Conservation (phyloP, 1,139 yeast genomes). For the Protomyces macrosporus region DNA sequence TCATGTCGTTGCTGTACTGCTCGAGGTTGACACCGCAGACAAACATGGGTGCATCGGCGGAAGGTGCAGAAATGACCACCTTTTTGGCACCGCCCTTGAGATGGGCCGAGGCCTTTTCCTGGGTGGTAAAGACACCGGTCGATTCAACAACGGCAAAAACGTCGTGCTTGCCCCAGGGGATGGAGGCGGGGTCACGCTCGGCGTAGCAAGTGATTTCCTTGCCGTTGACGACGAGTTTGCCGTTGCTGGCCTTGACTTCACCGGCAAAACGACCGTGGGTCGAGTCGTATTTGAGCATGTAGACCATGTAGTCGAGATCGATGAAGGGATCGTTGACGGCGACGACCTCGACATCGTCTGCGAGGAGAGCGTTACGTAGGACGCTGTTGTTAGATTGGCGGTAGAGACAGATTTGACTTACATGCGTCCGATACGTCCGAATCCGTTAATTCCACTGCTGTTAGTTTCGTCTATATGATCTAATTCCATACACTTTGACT, state of each 20-base stretch:
- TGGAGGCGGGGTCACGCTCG: slow-evolving; percentile 70
- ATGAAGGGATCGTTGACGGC: slow-evolving; percentile 83
- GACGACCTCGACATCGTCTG: slow-evolving; percentile 67
- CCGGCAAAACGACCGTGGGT: slow-evolving; percentile 75
- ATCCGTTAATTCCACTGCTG: slow-evolving; percentile 34
- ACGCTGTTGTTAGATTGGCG: slow-evolving; percentile 34
- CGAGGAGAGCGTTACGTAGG: slow-evolving; percentile 65
- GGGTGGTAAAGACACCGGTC: slow-evolving; percentile 80
- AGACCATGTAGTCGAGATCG: slow-evolving; percentile 75
- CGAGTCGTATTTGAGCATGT: slow-evolving; percentile 85
- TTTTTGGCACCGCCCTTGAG: slow-evolving; percentile 83
- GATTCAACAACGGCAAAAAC: slow-evolving; percentile 76
- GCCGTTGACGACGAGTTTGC: slow-evolving; percentile 60
- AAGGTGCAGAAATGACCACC: slow-evolving; percentile 84
- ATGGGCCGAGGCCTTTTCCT: slow-evolving; percentile 74
- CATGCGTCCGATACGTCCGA: slow-evolving; percentile 85
- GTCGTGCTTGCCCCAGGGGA: slow-evolving; percentile 77
- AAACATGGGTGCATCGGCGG: slow-evolving; percentile 83
- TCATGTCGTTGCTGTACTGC: slow-evolving; percentile 63
- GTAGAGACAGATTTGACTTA: slow-evolving; percentile 34
- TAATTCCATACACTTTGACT: slow-evolving; percentile 55
- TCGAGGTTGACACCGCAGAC: slow-evolving; percentile 78
- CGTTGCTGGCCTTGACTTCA: slow-evolving; percentile 56
- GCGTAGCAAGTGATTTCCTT: slow-evolving; percentile 62
- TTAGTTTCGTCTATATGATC: background rate